Evolutionary conservation across 176 grass and related monocot species (phyloP).

Genomic region (Hsuehochloa calcarea): DNA sequence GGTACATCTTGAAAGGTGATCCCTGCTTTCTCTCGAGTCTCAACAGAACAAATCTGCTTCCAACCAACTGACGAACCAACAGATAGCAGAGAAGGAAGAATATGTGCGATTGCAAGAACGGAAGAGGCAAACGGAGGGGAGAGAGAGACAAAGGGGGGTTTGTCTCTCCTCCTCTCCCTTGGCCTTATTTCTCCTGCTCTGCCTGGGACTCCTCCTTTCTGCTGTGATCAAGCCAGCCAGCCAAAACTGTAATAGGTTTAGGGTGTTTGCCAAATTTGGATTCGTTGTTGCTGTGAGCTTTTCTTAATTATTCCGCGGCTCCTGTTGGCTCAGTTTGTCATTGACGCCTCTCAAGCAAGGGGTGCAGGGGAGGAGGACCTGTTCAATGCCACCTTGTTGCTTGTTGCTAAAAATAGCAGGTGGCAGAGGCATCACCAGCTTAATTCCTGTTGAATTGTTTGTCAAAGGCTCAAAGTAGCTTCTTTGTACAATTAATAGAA

Average conservation of each 20-base stretch:
- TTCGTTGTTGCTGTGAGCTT: not conserved
- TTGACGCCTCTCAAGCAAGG: slow-evolving; percentile 2
- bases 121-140: not conserved
- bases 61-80: not conserved
- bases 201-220: slow-evolving; percentile 23
- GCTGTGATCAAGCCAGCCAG: slow-evolving; percentile 7
- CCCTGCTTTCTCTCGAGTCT: not conserved
- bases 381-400: slow-evolving; percentile 14
- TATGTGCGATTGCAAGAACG: not conserved
- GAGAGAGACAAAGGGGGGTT: slow-evolving; percentile 34
- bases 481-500: not conserved
- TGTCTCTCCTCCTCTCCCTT: slow-evolving; percentile 42
- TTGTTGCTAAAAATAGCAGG: slow-evolving; percentile 8
- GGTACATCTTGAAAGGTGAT: slow-evolving; percentile 28
- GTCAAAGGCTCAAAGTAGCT: not conserved
- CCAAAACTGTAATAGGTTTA: slow-evolving; percentile 18
- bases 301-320: slow-evolving; percentile 38
- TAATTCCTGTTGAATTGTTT: not conserved
- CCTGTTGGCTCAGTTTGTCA: slow-evolving; percentile 4
- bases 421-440: not conserved
- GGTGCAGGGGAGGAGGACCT: slow-evolving; percentile 8
- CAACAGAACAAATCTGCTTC: not conserved
- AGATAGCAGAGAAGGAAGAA: not conserved
- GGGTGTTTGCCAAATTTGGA: slow-evolving; percentile 37
- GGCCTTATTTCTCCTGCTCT: slow-evolving; percentile 41